Evolutionary conservation across 208 protist genomes (phyloP).

Genomic region (Vickermania spadyakhi): DNA sequence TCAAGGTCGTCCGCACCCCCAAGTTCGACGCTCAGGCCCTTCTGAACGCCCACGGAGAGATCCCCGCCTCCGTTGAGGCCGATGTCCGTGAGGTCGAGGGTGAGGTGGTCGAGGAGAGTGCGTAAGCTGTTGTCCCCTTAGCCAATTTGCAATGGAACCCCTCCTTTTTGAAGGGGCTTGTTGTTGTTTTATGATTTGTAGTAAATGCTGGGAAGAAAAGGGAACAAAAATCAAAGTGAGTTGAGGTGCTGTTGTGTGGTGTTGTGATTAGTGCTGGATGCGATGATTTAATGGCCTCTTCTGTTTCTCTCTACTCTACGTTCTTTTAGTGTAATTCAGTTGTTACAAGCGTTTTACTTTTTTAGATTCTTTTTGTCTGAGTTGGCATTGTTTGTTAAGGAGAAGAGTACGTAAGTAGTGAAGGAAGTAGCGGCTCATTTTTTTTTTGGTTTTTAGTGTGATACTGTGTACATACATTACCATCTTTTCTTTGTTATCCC

Average conservation of each 20-base stretch:
- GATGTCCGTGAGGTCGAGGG: conserved; percentile 66
- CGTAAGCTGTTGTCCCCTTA: neutral
- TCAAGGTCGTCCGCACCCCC: conserved; percentile 95
- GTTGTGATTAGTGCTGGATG: no score
- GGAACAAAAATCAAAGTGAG: no score
- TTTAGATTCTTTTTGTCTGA: neutral
- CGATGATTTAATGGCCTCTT: no score
- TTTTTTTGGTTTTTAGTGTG: neutral
- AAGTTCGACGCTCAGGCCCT: conserved; percentile 94
- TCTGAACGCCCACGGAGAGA: conserved; percentile 85
- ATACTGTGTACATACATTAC: neutral
- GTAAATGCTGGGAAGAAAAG: conserved; percentile 3
- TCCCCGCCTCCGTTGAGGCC: conserved; percentile 75
- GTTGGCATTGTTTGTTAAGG: neutral
- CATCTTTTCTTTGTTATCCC: neutral
- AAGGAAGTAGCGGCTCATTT: neutral
- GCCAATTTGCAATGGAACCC: neutral
- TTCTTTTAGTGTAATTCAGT: neutral
- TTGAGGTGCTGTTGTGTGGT: no score
- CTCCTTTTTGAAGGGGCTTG: neutral
- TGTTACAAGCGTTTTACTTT: neutral
- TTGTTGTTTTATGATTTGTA: conserved; percentile 14
- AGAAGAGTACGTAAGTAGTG: neutral
- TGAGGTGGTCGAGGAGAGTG: conserved; percentile 33
- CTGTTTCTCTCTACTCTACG: no score